Base-by-base conservation (phyloP, 2,329 filamentous ascomycete species). In the Neurospora sp. region DNA sequence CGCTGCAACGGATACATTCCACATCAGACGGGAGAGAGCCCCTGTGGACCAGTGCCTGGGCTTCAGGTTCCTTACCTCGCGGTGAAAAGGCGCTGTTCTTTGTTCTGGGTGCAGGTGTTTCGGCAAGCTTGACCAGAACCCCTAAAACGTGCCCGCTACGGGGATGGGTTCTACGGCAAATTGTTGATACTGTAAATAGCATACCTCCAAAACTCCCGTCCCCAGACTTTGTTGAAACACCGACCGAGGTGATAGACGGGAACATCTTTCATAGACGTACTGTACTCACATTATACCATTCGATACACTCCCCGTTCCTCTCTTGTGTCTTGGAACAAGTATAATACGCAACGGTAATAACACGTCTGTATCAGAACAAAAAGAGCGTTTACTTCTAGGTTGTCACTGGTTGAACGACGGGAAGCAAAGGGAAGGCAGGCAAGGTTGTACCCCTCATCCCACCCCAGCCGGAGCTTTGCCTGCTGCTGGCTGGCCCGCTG, bases 401-500 rank as follows among this genome's bases (percentile, higher is more conserved):
- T 62, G 52, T 62, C 15, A 33, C 23, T 62, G 52, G 52, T 62
- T 62, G 23, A 36, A 62, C 6, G 15, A 33, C 52, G 52, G 28
- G 28, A 62, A 62, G 23, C 46, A 57, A 57, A 57, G 12, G 23
- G 12, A 57, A 33, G 52, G 52, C 36, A 57, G 12, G 46, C 46
- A 57, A 33, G 52, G 52, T 62, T 62, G 52, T 69, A 67, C 71
- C 71, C 67, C 71, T 69, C 71, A 72, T 71, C 70, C 72, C 72
- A 70, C 69, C 70, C 66, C 68, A 71, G 70, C 33, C 33, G 33
- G 33, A 36, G 33, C 71, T 74, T 76, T 71, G 69, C 10, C 69
- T 71, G 68, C 74, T 72, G 69, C 68, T 36, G 33, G 33, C 33
- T 33, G 33, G 33, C 33, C 33, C 6, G 33, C 33, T 72, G 73